Conservation (phyloP, 768 basidiomycete species). For the Boletus subparvulus region DNA sequence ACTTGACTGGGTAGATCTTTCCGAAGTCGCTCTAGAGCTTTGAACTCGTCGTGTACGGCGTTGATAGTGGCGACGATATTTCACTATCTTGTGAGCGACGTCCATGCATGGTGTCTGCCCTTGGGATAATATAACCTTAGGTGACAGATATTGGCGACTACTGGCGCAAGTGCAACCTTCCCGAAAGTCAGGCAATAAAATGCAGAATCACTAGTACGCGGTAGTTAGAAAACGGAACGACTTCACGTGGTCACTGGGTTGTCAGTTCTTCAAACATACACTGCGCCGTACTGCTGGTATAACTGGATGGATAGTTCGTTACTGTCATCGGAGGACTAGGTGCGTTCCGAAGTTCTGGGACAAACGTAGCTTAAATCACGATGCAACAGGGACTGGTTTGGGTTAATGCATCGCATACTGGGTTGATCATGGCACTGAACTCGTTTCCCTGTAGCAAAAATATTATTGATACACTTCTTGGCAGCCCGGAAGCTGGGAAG, state of each 20-base stretch:
- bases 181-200: background rate
- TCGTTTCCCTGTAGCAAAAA: background rate
- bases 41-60: background rate
- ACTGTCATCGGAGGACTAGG: constrained; percentile 5
- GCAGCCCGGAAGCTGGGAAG: background rate
- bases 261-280: constrained; percentile 1
- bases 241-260: background rate
- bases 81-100: constrained; percentile 1
- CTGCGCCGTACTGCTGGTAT: background rate
- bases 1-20: background rate
- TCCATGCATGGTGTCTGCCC: background rate
- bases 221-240: constrained; percentile 2
- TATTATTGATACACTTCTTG: background rate
- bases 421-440: background rate
- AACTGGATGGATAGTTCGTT: background rate
- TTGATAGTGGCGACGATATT: background rate
- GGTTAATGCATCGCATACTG: constrained; percentile 2
- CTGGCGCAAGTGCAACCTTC: background rate
- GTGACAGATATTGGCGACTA: constrained; percentile 3
- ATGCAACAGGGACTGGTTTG: constrained; percentile 4
- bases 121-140: background rate
- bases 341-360: background rate
- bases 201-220: background rate
- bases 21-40: background rate
- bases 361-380: background rate